Percentiles rank a stretch among this genome's conserved stretches.
Evolutionary conservation across 2,329 filamentous ascomycete genomes (phyloP).

Genomic region (Aspergillus quadrilineatus): DNA sequence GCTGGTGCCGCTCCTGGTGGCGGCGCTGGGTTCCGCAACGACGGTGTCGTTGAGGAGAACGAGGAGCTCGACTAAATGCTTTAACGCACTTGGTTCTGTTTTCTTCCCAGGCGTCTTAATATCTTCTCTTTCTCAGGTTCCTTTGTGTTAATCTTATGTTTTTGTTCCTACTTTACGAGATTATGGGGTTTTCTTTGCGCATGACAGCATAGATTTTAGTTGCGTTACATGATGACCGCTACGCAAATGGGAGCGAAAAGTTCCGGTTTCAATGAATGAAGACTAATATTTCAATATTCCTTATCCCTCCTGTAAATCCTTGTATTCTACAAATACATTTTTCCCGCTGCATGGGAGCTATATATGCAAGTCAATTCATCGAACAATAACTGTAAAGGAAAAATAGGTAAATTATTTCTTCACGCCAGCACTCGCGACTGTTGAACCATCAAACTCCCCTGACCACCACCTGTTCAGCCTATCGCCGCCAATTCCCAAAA

Average conservation of each 20-base stretch:
- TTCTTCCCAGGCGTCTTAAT: slow-evolving; percentile 9
- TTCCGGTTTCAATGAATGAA: slow-evolving; percentile 19
- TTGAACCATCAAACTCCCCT: slow-evolving; percentile 34
- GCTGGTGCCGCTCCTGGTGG: slow-evolving; percentile 41
- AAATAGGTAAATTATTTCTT: slow-evolving; percentile 9
- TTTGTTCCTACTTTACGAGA: slow-evolving; percentile 36
- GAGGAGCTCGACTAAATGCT: slow-evolving; percentile 64
- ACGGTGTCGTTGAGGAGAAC: slow-evolving; percentile 58
- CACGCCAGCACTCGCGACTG: neutral
- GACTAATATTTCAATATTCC: slow-evolving; percentile 1
- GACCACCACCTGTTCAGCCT: slow-evolving; percentile 42
- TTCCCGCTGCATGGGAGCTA: too few relatives aligned
- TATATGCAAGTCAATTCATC: too few relatives aligned
- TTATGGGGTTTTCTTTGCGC: slow-evolving; percentile 37
- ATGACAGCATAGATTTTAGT: slow-evolving; percentile 43
- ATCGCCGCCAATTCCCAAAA: slow-evolving; percentile 31
- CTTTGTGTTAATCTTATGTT: slow-evolving; percentile 18
- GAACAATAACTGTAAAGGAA: too few relatives aligned
- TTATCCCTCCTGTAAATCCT: neutral
- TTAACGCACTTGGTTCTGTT: slow-evolving; percentile 14
- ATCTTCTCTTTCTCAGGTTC: slow-evolving; percentile 1
- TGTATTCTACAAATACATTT: too few relatives aligned
- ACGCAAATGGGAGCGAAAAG: slow-evolving; percentile 25
- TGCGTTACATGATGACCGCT: slow-evolving; percentile 26
- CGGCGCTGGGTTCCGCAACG: slow-evolving; percentile 38